Base-by-base conservation (phyloP, 1,139 yeast genomes). In the Candida labiduridarum region DNA sequence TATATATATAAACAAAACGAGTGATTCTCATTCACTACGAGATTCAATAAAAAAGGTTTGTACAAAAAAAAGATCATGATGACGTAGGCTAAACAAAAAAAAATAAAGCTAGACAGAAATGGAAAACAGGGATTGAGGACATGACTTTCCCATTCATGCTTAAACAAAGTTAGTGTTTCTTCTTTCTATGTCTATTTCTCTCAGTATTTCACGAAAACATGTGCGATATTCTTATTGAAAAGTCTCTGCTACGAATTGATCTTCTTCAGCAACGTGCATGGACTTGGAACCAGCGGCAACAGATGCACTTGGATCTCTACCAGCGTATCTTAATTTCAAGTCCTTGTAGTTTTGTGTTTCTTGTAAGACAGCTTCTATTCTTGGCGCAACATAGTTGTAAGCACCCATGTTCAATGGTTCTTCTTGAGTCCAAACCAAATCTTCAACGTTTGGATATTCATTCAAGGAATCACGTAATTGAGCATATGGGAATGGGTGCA, bases 401-500 rank as follows among this genome's bases (percentile, higher is more conserved):
- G 89, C 78, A 73, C 99, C 99, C 86, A 94, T 94, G 78, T 95
- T 95, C 76, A 94, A 82, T 62, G 99, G 99, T 79, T 95, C 99
- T 78, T 95, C 99, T 79, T 95, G 99, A 74, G 96, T 87, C 95
- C 95, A 95, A 45, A 91, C 96, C 62, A 95, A 76, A 68, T 95
- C 99, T 71, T 87, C 86, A 56, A 87, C 68, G 69, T 85, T 85
- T 66, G 96, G 90, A 79, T 87, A 95, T 49, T 83, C 69, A 73
- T 89, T 79, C 62, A 95, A 77, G 35, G 89, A 75, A 63, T 92
- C 97, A 67, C 91, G 87, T 64, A 95, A 76, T 76, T 89, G 97
- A 53, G 95, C 94, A 74, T 78, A 95, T 73, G 99, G 99, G 98
- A 95, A 95, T 71, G 99, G 99, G 68, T 95, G 97, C 64, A 92